Base-by-base conservation (phyloP, 805 yeast species). In the Torulaspora microellipsoides region DNA sequence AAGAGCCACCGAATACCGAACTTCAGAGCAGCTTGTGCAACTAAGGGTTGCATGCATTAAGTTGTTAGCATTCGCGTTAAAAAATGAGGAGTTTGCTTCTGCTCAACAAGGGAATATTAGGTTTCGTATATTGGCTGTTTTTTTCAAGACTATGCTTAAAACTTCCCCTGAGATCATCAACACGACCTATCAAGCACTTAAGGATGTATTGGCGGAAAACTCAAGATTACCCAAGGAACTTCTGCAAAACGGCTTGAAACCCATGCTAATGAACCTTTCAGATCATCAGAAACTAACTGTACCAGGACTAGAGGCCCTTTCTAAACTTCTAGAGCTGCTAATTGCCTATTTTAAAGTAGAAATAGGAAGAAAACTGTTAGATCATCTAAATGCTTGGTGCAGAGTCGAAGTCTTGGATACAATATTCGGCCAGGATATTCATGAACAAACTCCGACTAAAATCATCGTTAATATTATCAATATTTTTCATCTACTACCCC, bases 351-450 rank as follows among this genome's bases (percentile, higher is more conserved):
- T 93, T 72, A 85, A 95, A 61, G 97, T 95, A 14, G 99, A 93
- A 62, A 91, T 93, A 52, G 99, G 99, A 27, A 77, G 89, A 38
- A 93, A 93, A 56, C 68, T 93, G 40, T 73, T 95, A 27, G 98
- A 93, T 59, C 99, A 93, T 65, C 71, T 93, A 51, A 84, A 83
- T 77, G 96, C 97, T 0, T 90, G 96, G 95, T 95, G 97, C 0
- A 90, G 86, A 55, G 87, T 93, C 2, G 77, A 78, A 25, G 77
- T 85, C 1, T 64, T 95, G 31, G 80, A 88, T 43, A 78, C 81
- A 49, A 76, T 86, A 34, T 82, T 96, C 0, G 81, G 83, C 4
- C 87, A 83, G 52, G 95, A 85, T 46, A 74, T 95, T 44, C 83
- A 78, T 27, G 83, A 80, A 51, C 90, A 90, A 52, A 82, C 80